phyloP scores from a whole-genome alignment of 2,329 filamentous ascomycete species.

The Colletotrichum coccodes region DNA sequence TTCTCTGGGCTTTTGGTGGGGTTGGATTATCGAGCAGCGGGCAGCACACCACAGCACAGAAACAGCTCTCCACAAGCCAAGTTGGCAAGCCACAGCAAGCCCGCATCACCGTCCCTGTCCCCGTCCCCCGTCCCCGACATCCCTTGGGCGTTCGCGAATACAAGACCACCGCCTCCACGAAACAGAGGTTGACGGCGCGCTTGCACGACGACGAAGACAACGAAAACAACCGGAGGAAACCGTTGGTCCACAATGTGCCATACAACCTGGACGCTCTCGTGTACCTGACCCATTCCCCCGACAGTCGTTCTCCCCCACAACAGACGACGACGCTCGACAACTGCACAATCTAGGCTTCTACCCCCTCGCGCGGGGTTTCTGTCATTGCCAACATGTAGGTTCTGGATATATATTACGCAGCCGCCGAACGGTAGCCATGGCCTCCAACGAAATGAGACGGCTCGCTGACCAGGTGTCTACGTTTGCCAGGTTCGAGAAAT shows the following conservation, averaged over 20 bases:
- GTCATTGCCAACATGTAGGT: slow-evolving; percentile 30
- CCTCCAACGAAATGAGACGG: background rate
- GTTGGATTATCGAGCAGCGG: slow-evolving; percentile 7
- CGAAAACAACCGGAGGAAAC: slow-evolving; percentile 3
- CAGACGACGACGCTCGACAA: background rate
- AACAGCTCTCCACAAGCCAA: slow-evolving; percentile 27
- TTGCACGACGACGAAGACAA: background rate
- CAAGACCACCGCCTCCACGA: background rate
- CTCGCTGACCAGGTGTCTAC: slow-evolving; percentile 36
- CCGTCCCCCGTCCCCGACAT: slow-evolving; percentile 14
- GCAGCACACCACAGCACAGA: background rate
- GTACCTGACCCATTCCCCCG: slow-evolving; percentile 17
- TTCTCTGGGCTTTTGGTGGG: slow-evolving; percentile 19
- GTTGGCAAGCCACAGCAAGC: slow-evolving; percentile 29
- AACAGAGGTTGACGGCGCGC: background rate
- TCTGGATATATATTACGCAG: background rate
- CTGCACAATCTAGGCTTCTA: background rate
- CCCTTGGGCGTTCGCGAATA: slow-evolving; percentile 6
- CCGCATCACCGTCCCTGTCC: slow-evolving; percentile 17
- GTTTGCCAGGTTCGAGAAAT: slow-evolving; percentile 93
- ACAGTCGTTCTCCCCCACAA: background rate
- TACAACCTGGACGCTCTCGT: slow-evolving; percentile 3
- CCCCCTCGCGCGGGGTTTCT: slow-evolving; percentile 19
- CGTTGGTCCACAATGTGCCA: slow-evolving; percentile 25
- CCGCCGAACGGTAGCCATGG: background rate